Conservation (phyloP, 2,329 filamentous ascomycete genomes). For the Fusarium pseudonygamai region DNA sequence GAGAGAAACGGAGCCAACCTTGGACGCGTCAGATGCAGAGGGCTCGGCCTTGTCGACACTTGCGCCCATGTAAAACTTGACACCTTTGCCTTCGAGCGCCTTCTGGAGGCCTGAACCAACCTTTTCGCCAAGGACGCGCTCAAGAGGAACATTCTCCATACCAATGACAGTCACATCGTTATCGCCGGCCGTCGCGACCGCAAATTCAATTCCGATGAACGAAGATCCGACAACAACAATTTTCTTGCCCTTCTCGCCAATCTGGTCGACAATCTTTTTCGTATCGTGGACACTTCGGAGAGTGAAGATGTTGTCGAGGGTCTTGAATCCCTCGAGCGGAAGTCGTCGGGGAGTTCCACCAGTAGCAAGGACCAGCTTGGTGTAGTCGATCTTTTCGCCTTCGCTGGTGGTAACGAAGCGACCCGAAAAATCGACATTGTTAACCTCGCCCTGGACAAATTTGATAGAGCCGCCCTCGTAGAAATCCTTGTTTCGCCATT, state of each 20-base stretch:
- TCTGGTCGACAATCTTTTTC: conserved; percentile 79
- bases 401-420: conserved; percentile 80
- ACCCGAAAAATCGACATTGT: conserved; percentile 76
- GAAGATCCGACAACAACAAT: conserved; percentile 91
- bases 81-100: conserved; percentile 82
- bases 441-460: conserved; percentile 72
- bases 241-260: conserved; percentile 87
- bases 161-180: conserved; percentile 89
- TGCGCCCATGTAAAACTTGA: conserved; percentile 87
- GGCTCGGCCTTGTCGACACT: conserved; percentile 85
- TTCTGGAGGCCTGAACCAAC: conserved; percentile 85
- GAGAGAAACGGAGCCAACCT: conserved; percentile 82
- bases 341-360: conserved; percentile 81
- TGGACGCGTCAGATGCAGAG: conserved; percentile 70
- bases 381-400: conserved; percentile 78
- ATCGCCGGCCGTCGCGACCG: conserved; percentile 79
- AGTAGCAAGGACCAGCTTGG: conserved; percentile 89
- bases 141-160: conserved; percentile 86
- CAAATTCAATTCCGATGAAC: conserved; percentile 99
- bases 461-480: conserved; percentile 71
- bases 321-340: conserved; percentile 86
- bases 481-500: conserved; percentile 80
- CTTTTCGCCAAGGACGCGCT: conserved; percentile 83
- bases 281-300: conserved; percentile 81
- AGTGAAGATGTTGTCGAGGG: conserved; percentile 86